A percentile compares a stretch with the other conserved stretches of the same genome.
Conservation (phyloP, 495 filamentous ascomycete species). For the Cercophora newfieldiana region DNA sequence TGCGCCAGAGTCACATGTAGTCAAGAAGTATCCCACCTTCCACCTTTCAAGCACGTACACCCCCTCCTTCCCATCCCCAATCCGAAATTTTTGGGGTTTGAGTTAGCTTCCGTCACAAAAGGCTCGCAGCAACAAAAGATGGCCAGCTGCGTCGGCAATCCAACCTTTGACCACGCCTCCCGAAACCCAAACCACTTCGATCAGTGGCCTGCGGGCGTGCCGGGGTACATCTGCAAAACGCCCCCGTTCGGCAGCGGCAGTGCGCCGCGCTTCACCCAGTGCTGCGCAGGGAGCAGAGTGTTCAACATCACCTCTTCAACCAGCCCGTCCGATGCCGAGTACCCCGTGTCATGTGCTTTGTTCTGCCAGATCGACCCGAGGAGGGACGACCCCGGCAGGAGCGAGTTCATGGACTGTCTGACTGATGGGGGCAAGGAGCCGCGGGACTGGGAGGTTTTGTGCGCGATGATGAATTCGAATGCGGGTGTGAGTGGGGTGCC, state of each 20-base stretch:
- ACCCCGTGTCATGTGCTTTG: constrained; percentile 1
- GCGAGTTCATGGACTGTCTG: background rate
- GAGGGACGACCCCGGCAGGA: background rate
- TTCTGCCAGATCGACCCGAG: constrained; percentile 1
- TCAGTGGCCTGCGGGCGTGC: background rate
- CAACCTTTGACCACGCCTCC: background rate
- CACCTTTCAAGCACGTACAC: background rate
- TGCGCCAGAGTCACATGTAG: background rate
- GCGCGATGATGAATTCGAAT: background rate
- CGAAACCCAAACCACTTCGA: background rate
- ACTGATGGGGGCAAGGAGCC: background rate
- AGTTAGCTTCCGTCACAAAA: too few relatives aligned
- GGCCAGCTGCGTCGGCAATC: constrained; percentile 1
- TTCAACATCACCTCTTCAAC: constrained; percentile 7
- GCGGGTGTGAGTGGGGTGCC: background rate
- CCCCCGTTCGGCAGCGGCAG: constrained; percentile 4
- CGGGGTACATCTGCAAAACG: constrained; percentile 7
- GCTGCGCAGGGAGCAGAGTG: background rate
- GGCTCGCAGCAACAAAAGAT: background rate
- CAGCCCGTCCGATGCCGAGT: background rate
- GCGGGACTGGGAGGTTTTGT: background rate
- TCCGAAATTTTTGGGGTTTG: too few relatives aligned
- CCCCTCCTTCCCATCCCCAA: background rate
- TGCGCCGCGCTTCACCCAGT: background rate
- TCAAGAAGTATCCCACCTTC: background rate